Base-by-base conservation (phyloP, 306 rosid genomes). In the Mimosa bimucronata region DNA sequence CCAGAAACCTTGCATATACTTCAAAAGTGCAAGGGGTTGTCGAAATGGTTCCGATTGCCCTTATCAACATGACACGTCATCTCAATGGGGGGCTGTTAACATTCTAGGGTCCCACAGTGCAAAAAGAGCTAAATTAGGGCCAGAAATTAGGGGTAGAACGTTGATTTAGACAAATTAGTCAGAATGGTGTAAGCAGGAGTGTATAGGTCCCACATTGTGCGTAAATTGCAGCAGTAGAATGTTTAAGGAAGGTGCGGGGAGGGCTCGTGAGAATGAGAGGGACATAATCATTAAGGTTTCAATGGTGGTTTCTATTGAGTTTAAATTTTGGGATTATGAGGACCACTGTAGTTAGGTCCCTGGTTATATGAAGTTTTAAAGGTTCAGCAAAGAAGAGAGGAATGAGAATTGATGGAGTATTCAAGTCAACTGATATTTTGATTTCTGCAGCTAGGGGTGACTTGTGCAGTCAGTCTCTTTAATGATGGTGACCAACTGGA, bases 11-110 rank as follows among this genome's bases (percentile, higher is more conserved):
- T 91, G 97, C 89, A 62, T 80, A 28, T 93, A 74, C 84, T 93
- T 85, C 79, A 89, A 84, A 7, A 79, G 81, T 77, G 6, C 89
- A 0, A 89, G 83, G 52, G 97, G 97, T 0, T 93, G 97, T 80
- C 75, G 92, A 71, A 89, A 88, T 15, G 97, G 97, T 40, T 62
- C 53, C 3, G 73, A 75, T 50, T 93, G 97, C 58, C 86, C 86
- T 25, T 91, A 31, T 80, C 80, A 77, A 61, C 97, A 93, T 65
- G 94, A 88, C 18, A 23, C 31, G 73, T 26, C 87, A 15, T 10
- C 9, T 21, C 78, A 82, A 18, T 82, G 88, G 81, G 74, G 66
- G 0, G 53, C 80, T 37, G 81, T 85, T 26, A 72, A 75, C 21
- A 19, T 44, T 15, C 6, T 82, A 19, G 83, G 72, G 77, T 9